These are phyloP conservation scores for Aureobasidium sp. DNA, from an alignment of 2,329 filamentous ascomycete genomes.

Conservation along the genomic window DNA sequence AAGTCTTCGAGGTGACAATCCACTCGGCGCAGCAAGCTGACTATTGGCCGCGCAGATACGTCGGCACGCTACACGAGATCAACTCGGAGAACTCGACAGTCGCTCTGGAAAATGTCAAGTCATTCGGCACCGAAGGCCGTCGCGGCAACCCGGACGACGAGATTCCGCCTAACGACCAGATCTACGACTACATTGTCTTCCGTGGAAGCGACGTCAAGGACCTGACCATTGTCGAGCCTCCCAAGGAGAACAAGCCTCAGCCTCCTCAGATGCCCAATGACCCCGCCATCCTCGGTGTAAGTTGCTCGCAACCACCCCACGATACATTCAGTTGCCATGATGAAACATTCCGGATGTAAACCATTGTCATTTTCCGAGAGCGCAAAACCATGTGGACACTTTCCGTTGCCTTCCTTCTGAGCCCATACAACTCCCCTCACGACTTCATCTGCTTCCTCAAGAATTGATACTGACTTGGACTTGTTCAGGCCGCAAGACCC, in stretches of 20 bases:
- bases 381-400: conserved; percentile 94
- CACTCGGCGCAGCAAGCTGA: background rate
- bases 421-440: conserved; percentile 26
- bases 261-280: conserved; percentile 81
- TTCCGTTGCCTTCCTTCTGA: conserved; percentile 99
- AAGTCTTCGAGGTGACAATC: conserved; percentile 6
- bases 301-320: conserved; percentile 38
- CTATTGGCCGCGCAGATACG: conserved; percentile 59
- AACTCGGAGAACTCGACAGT: conserved; percentile 96
- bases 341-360: conserved; percentile 99
- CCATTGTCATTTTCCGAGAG: conserved; percentile 70
- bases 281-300: conserved; percentile 93
- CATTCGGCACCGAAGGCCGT: conserved; percentile 89
- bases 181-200: conserved; percentile 99
- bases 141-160: conserved; percentile 72
- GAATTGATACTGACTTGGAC: conserved; percentile 13
- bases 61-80: conserved; percentile 93
- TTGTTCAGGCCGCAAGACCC: conserved; percentile 24
- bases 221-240: conserved; percentile 80
- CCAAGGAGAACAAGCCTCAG: conserved; percentile 64
- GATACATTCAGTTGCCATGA: conserved; percentile 52
- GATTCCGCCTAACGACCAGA: conserved; percentile 72
- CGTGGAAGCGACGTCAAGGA: conserved; percentile 98
- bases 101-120: conserved; percentile 91
- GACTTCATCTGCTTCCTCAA: background rate